A percentile compares a stretch with the other conserved stretches of the same genome.
Conservation (phyloP, 2,329 filamentous ascomycete species). For the Pestalotiopsis sp. region DNA sequence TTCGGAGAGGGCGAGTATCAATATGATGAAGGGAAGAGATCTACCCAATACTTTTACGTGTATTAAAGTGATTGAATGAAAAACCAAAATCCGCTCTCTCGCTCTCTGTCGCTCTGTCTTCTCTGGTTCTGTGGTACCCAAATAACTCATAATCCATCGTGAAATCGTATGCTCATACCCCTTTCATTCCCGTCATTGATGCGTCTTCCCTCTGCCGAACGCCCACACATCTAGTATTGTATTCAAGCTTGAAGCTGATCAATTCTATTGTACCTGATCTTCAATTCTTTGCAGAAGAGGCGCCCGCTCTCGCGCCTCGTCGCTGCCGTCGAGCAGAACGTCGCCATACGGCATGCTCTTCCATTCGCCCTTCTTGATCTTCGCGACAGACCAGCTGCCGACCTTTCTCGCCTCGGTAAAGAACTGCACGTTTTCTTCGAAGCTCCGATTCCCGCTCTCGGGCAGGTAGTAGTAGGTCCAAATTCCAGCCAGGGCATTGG, state of each 20-base stretch:
- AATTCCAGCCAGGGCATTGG: constrained; percentile 55
- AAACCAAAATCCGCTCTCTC: background rate
- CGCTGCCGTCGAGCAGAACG: constrained; percentile 9
- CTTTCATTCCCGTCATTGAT: background rate
- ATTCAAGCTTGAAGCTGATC: background rate
- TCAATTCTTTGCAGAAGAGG: constrained; percentile 1
- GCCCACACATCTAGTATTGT: background rate
- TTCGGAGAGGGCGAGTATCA: background rate
- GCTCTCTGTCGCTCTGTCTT: background rate
- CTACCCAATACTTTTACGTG: constrained; percentile 1
- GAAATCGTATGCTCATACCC: background rate
- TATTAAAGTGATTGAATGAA: background rate
- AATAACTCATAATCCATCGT: background rate
- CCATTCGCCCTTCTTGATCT: constrained; percentile 55
- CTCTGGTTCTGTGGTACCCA: background rate
- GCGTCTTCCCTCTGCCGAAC: background rate
- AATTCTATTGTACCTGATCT: constrained; percentile 2
- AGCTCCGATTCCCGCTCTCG: constrained; percentile 59
- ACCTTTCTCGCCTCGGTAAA: constrained; percentile 55
- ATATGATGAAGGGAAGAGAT: background rate
- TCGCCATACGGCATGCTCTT: constrained; percentile 22
- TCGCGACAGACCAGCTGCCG: constrained; percentile 55
- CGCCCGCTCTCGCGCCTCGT: constrained; percentile 1
- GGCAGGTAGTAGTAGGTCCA: constrained; percentile 55
- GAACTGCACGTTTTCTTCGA: constrained; percentile 63